phyloP scores from a whole-genome alignment of 2,329 filamentous ascomycete species.

The Fusarium albosuccineum region DNA sequence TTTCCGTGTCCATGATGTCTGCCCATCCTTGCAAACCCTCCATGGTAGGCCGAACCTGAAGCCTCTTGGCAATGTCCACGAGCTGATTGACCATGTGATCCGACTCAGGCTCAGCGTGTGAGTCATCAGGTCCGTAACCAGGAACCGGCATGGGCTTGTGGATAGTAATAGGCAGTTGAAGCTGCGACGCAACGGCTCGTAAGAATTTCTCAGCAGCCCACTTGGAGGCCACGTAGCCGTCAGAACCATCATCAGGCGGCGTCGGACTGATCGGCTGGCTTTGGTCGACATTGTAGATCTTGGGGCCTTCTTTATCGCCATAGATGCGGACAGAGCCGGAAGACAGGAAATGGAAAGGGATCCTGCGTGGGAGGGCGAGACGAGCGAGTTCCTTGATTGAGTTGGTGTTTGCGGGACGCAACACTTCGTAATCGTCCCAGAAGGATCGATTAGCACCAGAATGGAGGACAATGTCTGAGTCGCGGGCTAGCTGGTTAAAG shows the following conservation, averaged over 20 bases:
- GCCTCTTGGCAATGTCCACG: not conserved
- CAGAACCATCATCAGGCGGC: slow-evolving; percentile 14
- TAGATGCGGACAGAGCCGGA: no score
- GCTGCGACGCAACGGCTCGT: slow-evolving; percentile 33
- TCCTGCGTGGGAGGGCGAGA: no score
- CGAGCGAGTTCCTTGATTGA: not conserved
- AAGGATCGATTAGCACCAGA: not conserved
- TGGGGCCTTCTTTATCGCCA: no score
- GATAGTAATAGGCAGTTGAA: slow-evolving; percentile 19
- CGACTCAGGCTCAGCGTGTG: not conserved
- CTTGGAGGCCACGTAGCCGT: slow-evolving; percentile 52
- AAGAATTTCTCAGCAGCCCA: slow-evolving; percentile 52
- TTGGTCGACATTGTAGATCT: no score
- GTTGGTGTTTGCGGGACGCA: not conserved
- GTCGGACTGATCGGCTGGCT: not conserved
- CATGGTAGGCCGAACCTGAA: not conserved
- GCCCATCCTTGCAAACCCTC: not conserved
- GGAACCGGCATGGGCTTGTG: slow-evolving; percentile 10
- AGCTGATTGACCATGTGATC: not conserved
- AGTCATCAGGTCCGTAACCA: not conserved
- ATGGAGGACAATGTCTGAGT: not conserved
- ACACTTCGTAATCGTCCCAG: slow-evolving; percentile 13
- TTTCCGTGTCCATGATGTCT: not conserved
- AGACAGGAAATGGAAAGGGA: no score
- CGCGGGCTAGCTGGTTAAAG: not conserved